These are phyloP conservation scores for Coemansia sp. DNA, from an alignment of 371 early-diverging fungal species.

Conservation along the genomic window DNA sequence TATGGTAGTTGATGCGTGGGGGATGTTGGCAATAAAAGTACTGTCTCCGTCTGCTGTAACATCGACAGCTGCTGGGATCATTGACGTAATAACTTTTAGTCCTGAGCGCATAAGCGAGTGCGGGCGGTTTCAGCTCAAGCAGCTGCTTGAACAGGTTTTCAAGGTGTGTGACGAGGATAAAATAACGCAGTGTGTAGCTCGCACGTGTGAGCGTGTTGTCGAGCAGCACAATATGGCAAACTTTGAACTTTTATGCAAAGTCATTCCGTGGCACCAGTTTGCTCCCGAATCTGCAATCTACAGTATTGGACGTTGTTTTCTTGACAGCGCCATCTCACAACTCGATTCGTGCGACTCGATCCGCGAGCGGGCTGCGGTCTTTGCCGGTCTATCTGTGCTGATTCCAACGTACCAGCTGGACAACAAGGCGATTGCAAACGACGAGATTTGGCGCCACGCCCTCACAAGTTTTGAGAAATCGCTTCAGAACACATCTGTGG, in stretches of 20 bases:
- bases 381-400: constrained; percentile 10
- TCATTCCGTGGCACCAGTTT: constrained; percentile 4
- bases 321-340: background rate
- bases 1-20: constrained; percentile 31
- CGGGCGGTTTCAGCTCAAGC: background rate
- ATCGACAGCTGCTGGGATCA: constrained; percentile 4
- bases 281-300: background rate
- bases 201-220: background rate
- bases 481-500: background rate
- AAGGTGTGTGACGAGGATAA: background rate
- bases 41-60: background rate
- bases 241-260: background rate
- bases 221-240: background rate
- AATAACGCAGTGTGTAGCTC: background rate
- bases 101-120: background rate
- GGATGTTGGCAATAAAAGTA: constrained; percentile 10
- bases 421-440: background rate
- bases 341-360: background rate
- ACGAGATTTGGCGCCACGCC: constrained; percentile 5
- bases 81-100: constrained; percentile 2
- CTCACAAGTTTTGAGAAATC: background rate
- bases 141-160: background rate
- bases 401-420: constrained; percentile 10
- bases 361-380: background rate
- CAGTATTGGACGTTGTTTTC: background rate